Conservation (phyloP, 2,329 filamentous ascomycete genomes). For the Trichoderma sp. region DNA sequence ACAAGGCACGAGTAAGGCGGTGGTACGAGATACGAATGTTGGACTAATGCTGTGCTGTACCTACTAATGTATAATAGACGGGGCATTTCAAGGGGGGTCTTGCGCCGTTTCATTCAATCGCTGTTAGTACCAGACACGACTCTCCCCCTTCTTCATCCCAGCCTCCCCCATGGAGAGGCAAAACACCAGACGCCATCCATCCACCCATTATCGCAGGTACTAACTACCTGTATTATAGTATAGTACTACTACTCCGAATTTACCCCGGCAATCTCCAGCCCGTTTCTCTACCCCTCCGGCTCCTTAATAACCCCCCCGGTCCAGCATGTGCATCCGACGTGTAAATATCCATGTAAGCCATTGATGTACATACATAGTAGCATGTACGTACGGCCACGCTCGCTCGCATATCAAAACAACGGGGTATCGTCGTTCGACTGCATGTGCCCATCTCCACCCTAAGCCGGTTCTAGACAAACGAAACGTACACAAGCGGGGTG, state of each 20-base stretch:
- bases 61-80: not conserved
- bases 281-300: not conserved
- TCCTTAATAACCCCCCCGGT: not conserved
- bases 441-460: slow-evolving; percentile 4
- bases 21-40: not conserved
- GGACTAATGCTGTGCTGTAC: not conserved
- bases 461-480: slow-evolving; percentile 17
- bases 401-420: not conserved
- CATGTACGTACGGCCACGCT: not conserved
- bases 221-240: too few species aligned
- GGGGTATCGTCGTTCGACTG: not conserved
- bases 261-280: not conserved
- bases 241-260: too few species aligned
- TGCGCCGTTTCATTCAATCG: not conserved
- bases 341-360: not conserved
- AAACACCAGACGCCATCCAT: not conserved
- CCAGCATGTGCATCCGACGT: not conserved
- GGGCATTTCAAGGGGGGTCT: not conserved
- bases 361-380: not conserved
- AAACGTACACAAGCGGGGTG: slow-evolving; percentile 20
- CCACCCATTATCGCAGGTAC: not conserved
- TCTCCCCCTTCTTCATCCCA: not conserved
- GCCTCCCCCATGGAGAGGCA: not conserved
- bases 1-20: not conserved
- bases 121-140: not conserved